Conservation (phyloP, 768 basidiomycete genomes). For the Termitomyces sp. region DNA sequence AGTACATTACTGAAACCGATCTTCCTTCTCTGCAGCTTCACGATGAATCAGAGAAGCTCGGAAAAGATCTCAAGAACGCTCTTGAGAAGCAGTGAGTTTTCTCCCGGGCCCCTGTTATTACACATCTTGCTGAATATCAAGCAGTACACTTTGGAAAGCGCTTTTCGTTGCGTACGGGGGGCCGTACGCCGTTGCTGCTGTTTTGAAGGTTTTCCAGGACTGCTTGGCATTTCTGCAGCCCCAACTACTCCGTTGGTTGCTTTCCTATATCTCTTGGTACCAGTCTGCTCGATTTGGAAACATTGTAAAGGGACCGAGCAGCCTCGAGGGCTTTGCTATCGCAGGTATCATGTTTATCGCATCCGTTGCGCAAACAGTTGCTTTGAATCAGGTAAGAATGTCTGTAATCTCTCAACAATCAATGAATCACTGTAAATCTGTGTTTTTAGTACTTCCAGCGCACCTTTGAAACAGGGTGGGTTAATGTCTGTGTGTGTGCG, state of each 20-base stretch:
- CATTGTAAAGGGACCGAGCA: conserved; percentile 23
- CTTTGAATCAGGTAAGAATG: conserved; percentile 66
- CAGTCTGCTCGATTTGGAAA: conserved; percentile 42
- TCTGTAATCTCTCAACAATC: too few species aligned
- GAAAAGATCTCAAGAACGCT: conserved; percentile 51
- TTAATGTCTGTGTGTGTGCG: not conserved
- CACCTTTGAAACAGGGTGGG: conserved; percentile 65
- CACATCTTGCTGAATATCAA: not conserved
- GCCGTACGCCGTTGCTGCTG: conserved; percentile 58
- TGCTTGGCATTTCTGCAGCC: conserved; percentile 81
- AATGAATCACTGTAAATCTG: not conserved
- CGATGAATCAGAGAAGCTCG: conserved; percentile 71
- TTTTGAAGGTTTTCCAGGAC: conserved; percentile 78
- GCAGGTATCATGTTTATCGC: conserved; percentile 76
- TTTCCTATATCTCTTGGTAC: conserved; percentile 80
- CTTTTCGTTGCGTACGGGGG: conserved; percentile 75
- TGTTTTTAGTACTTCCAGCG: conserved; percentile 73
- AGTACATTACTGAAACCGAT: conserved; percentile 80
- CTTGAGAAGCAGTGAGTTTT: conserved; percentile 58
- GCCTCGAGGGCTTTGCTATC: conserved; percentile 69
- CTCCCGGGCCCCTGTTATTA: not conserved
- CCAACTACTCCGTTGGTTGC: conserved; percentile 72
- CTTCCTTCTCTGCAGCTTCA: conserved; percentile 65
- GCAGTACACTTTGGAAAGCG: conserved; percentile 69
- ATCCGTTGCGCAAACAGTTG: conserved; percentile 72